A percentile compares a stretch with the other conserved stretches of the same genome.
Conservation (phyloP, 208 protist species). For the Trypanosoma melophagium region DNA sequence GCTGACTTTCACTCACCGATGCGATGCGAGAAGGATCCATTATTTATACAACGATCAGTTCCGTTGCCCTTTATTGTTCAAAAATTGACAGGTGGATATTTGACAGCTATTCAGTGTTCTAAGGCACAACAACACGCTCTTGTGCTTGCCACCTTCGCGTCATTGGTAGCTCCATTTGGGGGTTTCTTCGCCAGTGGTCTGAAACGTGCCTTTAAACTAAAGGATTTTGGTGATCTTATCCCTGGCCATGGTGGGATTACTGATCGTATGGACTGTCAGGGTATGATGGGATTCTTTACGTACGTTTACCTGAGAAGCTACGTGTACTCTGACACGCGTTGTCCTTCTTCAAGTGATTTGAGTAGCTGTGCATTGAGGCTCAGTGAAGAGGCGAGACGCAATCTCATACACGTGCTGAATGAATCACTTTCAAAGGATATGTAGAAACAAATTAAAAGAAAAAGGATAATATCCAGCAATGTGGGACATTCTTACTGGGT, state of each 20-base stretch:
- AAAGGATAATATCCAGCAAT: background rate
- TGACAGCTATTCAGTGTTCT: conserved; percentile 55
- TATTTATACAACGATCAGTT: conserved; percentile 75
- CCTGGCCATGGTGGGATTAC: conserved; percentile 98
- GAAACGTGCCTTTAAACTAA: conserved; percentile 97
- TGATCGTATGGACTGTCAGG: conserved; percentile 98
- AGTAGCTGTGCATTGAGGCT: conserved; percentile 55
- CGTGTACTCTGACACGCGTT: conserved; percentile 55
- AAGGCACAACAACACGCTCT: conserved; percentile 93
- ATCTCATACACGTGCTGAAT: conserved; percentile 44
- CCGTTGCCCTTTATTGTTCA: conserved; percentile 57
- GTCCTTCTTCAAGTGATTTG: conserved; percentile 46
- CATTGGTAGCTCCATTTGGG: conserved; percentile 97
- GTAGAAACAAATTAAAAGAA: background rate
- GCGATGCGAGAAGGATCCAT: conserved; percentile 63
- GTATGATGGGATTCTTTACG: conserved; percentile 94
- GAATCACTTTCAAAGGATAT: conserved; percentile 19
- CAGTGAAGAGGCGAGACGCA: conserved; percentile 31
- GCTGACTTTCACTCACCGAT: conserved; percentile 54
- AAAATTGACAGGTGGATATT: conserved; percentile 40
- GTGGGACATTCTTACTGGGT: background rate
- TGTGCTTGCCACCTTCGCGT: conserved; percentile 95
- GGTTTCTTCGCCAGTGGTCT: conserved; percentile 98
- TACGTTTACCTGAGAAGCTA: conserved; percentile 85
- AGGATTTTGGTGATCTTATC: conserved; percentile 98